phyloP scores from a whole-genome alignment of 1,139 yeast species.

The Chernovozyma sophiae-reginae region DNA sequence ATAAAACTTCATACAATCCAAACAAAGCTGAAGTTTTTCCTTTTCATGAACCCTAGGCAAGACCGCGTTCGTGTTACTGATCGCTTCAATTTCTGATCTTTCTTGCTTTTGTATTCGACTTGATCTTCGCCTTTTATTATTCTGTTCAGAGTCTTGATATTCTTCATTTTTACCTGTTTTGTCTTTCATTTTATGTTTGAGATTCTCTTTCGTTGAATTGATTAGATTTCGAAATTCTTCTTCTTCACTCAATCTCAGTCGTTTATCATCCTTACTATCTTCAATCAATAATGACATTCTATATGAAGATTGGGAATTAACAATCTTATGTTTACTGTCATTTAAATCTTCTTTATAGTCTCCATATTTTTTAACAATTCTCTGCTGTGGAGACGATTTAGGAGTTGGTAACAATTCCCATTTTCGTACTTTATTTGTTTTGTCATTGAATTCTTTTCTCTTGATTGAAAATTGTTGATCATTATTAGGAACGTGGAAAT shows the following conservation, averaged over 20 bases:
- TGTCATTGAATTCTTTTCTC: slow-evolving; percentile 4
- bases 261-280: background rate
- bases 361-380: background rate
- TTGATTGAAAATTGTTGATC: slow-evolving; percentile 19
- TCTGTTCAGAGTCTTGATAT: no score
- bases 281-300: slow-evolving; percentile 6
- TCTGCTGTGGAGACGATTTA: slow-evolving; percentile 30
- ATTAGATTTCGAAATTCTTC: slow-evolving; percentile 16
- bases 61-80: slow-evolving; percentile 3
- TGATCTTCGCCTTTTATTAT: slow-evolving; percentile 6
- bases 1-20: slow-evolving; percentile 4
- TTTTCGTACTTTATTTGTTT: slow-evolving; percentile 10
- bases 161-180: background rate
- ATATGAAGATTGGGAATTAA: slow-evolving; percentile 5
- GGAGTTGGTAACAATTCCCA: slow-evolving; percentile 30
- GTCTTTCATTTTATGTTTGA: background rate
- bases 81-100: slow-evolving; percentile 3
- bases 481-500: slow-evolving; percentile 29
- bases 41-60: slow-evolving; percentile 5
- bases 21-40: slow-evolving; percentile 4
- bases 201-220: slow-evolving; percentile 2
- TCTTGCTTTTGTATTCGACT: slow-evolving; percentile 8
- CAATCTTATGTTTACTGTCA: slow-evolving; percentile 1
- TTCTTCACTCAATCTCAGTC: slow-evolving; percentile 11
- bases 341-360: background rate